A percentile compares a stretch with the other conserved stretches of the same genome.
These are phyloP conservation scores for Colletotrichum destructivum DNA, from an alignment of 2,329 filamentous ascomycete genomes.

Conservation along the genomic window DNA sequence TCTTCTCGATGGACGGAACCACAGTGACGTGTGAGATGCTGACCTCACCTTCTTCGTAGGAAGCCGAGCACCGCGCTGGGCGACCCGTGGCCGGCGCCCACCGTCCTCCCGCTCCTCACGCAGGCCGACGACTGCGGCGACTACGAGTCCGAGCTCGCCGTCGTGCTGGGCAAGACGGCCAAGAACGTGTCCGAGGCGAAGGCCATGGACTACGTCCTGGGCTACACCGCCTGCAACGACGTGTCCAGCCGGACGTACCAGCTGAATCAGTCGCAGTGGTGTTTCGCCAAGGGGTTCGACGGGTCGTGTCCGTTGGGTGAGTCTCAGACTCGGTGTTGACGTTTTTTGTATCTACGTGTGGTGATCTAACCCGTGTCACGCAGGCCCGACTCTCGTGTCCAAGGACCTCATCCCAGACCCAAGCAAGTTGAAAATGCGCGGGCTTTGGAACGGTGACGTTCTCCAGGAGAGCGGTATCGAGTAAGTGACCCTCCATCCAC, in stretches of 20 bases:
- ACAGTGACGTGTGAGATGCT: not conserved
- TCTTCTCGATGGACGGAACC: too few species aligned
- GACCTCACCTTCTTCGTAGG: conserved; percentile 33
- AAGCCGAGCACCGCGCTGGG: conserved; percentile 69
- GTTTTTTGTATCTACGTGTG: too few species aligned
- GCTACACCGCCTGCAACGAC: conserved; percentile 76
- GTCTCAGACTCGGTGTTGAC: not conserved
- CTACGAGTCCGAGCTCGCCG: conserved; percentile 72
- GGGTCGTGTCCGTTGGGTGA: conserved; percentile 63
- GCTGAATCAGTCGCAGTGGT: conserved; percentile 68
- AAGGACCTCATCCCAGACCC: conserved; percentile 58
- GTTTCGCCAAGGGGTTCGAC: conserved; percentile 72
- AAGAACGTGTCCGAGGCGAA: conserved; percentile 70
- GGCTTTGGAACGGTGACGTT: conserved; percentile 65
- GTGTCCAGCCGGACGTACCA: conserved; percentile 73
- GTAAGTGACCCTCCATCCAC: conserved; percentile 43
- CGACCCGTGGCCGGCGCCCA: conserved; percentile 68
- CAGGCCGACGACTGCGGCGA: conserved; percentile 69
- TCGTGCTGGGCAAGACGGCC: conserved; percentile 66
- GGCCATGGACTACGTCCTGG: conserved; percentile 72
- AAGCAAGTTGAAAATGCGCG: conserved; percentile 56
- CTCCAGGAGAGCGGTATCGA: conserved; percentile 60
- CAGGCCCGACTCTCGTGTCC: conserved; percentile 65
- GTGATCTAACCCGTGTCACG: not conserved
- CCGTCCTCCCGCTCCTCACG: conserved; percentile 64